Conservation (phyloP, 23 red algal genomes). For the Gracilariopsis chorda region DNA sequence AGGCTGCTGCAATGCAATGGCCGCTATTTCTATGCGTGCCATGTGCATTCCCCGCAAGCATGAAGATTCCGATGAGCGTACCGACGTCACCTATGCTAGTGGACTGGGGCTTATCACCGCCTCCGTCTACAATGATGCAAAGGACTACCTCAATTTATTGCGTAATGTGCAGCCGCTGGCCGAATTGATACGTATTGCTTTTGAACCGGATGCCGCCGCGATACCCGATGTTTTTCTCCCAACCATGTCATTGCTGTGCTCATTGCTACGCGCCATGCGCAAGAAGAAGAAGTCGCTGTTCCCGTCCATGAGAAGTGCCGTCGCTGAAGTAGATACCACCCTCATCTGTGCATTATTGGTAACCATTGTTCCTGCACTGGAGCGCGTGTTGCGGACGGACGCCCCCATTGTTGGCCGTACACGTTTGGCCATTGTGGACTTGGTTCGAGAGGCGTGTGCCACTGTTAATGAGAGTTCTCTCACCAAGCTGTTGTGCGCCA, state of each 20-base stretch:
- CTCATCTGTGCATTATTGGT: not conserved
- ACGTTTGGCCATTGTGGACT: conserved; percentile 5
- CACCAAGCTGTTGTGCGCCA: not conserved
- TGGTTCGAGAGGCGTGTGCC: conserved; percentile 11
- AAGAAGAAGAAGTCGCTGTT: conserved; percentile 19
- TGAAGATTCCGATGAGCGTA: conserved; percentile 41
- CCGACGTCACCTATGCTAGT: not conserved
- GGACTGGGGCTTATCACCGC: conserved; percentile 20
- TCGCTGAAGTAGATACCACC: not conserved
- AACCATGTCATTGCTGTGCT: conserved; percentile 25
- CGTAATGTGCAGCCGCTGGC: not conserved
- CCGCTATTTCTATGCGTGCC: conserved; percentile 26
- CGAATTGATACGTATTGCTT: not conserved
- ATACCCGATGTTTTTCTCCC: conserved; percentile 4
- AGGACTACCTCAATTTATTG: conserved; percentile 20
- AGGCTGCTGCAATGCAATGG: conserved; percentile 20
- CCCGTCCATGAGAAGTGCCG: not conserved
- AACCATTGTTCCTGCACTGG: not conserved
- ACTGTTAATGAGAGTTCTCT: not conserved
- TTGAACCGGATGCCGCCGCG: not conserved
- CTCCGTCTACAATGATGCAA: conserved; percentile 28
- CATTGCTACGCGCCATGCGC: not conserved
- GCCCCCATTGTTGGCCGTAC: not conserved
- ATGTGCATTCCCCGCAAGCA: conserved; percentile 26
- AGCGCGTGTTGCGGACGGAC: not conserved